Percentiles rank a stretch among this genome's conserved stretches.
Evolutionary conservation across 257 asterid genomes (phyloP).

Genomic region (Pogostemon cablin): DNA sequence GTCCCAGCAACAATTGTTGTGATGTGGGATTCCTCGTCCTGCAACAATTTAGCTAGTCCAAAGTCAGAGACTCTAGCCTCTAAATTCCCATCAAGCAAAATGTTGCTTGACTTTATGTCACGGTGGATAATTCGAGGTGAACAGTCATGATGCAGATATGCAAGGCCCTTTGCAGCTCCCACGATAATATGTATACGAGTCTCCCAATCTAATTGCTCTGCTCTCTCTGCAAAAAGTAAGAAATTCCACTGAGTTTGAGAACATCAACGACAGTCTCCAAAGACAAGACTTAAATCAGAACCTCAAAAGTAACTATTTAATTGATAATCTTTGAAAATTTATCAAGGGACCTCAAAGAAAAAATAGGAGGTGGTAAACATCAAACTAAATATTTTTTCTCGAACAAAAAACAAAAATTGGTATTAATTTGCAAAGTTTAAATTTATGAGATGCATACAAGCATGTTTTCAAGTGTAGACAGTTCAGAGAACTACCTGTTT

Average conservation of each 20-base stretch:
- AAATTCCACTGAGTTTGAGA: not conserved
- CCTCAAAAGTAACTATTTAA: constrained; percentile 7
- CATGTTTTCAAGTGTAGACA: constrained; percentile 5
- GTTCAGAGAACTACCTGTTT: constrained; percentile 7
- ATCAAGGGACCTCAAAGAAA: not conserved
- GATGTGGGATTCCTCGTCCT: constrained; percentile 95
- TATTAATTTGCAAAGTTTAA: not conserved
- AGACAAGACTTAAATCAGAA: not conserved
- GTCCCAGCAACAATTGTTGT: constrained; percentile 98
- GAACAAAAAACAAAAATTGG: not conserved
- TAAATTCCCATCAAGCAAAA: constrained; percentile 84
- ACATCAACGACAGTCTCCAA: constrained; percentile 4
- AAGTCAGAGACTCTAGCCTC: constrained; percentile 96
- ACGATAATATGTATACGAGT: constrained; percentile 75
- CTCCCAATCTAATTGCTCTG: constrained; percentile 92
- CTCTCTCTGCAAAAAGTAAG: constrained; percentile 51
- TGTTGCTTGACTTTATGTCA: constrained; percentile 93
- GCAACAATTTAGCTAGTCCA: constrained; percentile 88
- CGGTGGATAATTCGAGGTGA: constrained; percentile 94
- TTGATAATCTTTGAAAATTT: not conserved
- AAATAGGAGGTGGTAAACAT: not conserved
- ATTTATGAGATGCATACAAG: constrained; percentile 4
- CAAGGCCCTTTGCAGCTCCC: constrained; percentile 96
- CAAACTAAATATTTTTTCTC: not conserved
- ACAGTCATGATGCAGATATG: constrained; percentile 95